phyloP scores from a whole-genome alignment of 2,329 filamentous ascomycete genomes.

The Neobulgaria alba region DNA sequence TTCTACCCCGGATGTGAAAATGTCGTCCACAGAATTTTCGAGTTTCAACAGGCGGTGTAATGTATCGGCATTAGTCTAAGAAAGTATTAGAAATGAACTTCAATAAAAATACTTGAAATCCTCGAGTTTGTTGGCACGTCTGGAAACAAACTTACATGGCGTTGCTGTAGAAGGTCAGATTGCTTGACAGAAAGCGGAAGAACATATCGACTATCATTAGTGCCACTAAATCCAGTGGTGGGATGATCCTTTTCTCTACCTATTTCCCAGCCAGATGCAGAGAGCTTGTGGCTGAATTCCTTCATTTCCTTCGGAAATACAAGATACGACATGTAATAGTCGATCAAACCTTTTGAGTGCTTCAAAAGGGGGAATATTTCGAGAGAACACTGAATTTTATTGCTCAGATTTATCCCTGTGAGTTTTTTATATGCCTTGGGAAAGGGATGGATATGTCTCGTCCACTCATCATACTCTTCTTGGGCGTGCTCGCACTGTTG shows the following conservation, averaged over 20 bases:
- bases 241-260: conserved; percentile 36
- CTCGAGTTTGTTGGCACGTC: background rate
- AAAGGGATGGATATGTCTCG: conserved; percentile 29
- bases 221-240: conserved; percentile 62
- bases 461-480: conserved; percentile 44
- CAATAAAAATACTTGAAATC: too few species aligned
- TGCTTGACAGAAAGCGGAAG: conserved; percentile 50
- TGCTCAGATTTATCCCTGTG: conserved; percentile 48
- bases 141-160: conserved; percentile 4
- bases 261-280: conserved; percentile 61
- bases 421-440: conserved; percentile 34
- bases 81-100: too few species aligned
- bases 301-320: conserved; percentile 55
- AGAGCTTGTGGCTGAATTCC: conserved; percentile 55
- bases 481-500: conserved; percentile 42
- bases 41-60: conserved; percentile 47
- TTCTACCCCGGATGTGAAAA: conserved; percentile 2
- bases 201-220: conserved; percentile 51
- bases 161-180: conserved; percentile 43
- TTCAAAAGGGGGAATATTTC: conserved; percentile 45
- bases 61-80: conserved; percentile 60
- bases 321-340: conserved; percentile 52
- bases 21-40: conserved; percentile 40
- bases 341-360: conserved; percentile 44
- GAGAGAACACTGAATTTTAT: conserved; percentile 38